Evolutionary conservation across 495 filamentous ascomycete genomes (phyloP).

Genomic region (Aspergillus haitiensis): DNA sequence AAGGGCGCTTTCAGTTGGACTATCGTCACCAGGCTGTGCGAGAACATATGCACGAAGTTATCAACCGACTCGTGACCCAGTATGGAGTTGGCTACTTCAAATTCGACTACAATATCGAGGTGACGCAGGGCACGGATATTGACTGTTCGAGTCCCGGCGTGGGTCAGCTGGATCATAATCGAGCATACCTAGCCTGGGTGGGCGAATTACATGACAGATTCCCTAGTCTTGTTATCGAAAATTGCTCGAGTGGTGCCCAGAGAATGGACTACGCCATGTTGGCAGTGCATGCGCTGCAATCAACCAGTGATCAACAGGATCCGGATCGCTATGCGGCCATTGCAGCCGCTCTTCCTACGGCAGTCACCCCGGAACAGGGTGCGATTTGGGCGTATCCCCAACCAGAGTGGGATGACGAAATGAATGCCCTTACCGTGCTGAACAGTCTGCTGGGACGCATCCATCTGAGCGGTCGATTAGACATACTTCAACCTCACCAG

Average conservation of each 20-base stretch:
- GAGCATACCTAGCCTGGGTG: constrained; percentile 23
- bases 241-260: constrained; percentile 25
- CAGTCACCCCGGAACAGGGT: constrained; percentile 29
- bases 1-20: constrained; percentile 25
- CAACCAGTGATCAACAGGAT: constrained; percentile 28
- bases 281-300: constrained; percentile 21
- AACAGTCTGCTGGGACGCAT: constrained; percentile 29
- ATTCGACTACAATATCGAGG: constrained; percentile 33
- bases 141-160: constrained; percentile 18
- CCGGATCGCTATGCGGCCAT: constrained; percentile 27
- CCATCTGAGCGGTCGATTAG: constrained; percentile 27
- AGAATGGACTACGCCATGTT: constrained; percentile 29
- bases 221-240: constrained; percentile 24
- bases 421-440: constrained; percentile 26
- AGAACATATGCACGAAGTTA: constrained; percentile 18
- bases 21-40: constrained; percentile 20
- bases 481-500: constrained; percentile 17
- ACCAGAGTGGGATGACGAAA: constrained; percentile 24
- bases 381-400: constrained; percentile 31
- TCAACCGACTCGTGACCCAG: constrained; percentile 17
- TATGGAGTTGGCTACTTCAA: constrained; percentile 30
- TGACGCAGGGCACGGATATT: constrained; percentile 27
- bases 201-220: constrained; percentile 18
- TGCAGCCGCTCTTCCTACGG: constrained; percentile 25
- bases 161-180: constrained; percentile 23